A percentile compares a stretch with the other conserved stretches of the same genome.
These are phyloP conservation scores for Trypanosoma vivax DNA, from an alignment of 208 protist genomes.

Conservation along the genomic window DNA sequence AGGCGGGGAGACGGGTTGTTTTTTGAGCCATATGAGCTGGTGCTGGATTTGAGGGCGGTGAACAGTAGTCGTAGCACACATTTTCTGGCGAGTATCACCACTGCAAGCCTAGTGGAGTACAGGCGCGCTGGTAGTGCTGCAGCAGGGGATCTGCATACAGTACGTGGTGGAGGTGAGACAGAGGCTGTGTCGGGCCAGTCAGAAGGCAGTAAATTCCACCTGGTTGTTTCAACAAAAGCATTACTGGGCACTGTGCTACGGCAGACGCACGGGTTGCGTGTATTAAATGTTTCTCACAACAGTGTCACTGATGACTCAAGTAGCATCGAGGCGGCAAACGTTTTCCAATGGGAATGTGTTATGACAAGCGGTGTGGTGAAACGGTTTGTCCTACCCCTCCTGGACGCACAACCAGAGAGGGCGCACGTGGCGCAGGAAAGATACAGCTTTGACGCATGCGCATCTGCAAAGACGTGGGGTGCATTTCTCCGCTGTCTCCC, in stretches of 20 bases:
- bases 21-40: constrained; percentile 26
- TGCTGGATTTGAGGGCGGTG: constrained; percentile 38
- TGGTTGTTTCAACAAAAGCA: constrained; percentile 34
- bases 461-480: constrained; percentile 25
- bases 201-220: not conserved
- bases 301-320: not conserved
- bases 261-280: constrained; percentile 10
- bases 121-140: not conserved
- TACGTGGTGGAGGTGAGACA: not conserved
- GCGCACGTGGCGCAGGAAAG: not conserved
- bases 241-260: constrained; percentile 39
- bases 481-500: constrained; percentile 38
- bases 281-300: constrained; percentile 5
- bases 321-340: constrained; percentile 19
- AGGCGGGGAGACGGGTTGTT: constrained; percentile 32
- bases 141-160: not conserved
- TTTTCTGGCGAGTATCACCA: constrained; percentile 30
- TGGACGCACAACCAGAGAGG: constrained; percentile 24
- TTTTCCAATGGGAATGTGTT: constrained; percentile 35
- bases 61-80: constrained; percentile 21
- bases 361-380: constrained; percentile 27
- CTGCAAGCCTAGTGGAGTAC: constrained; percentile 30
- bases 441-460: constrained; percentile 47
- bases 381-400: constrained; percentile 33
- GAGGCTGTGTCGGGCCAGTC: not conserved